Base-by-base conservation (phyloP, 176 grass and related monocot genomes). In the Oryza meyeriana region DNA sequence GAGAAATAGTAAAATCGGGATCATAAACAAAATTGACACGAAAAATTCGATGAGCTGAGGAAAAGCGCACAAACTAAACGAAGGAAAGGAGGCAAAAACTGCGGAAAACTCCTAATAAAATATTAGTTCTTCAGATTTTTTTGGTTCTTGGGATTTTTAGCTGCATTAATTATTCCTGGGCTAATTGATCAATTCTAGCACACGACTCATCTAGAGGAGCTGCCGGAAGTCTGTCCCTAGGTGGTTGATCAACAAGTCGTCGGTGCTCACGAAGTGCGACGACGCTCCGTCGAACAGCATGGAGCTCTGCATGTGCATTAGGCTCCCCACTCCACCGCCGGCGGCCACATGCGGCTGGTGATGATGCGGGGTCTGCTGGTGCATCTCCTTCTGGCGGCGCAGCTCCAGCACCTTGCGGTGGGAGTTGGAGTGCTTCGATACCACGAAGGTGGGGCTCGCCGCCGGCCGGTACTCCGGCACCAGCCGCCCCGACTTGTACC, bases 391-490 rank as follows among this genome's bases (percentile, higher is more conserved):
- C 85, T 98, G 95, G 36, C 92, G 88, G 63, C 90, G 90, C 39
- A 98, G 84, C 84, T 98, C 95, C 38, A 98, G 38, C 70, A 98
- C 95, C 89, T 98, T 98, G 10, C 95, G 95, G 90, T 98, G 95
- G 35, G 92, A 98, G 81, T 98, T 98, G 41, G 95, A 98, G 87
- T 98, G 92, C 88, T 71, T 93, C 11, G 95, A 86, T 70, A 82
- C 71, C 47, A 91, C 41, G 82, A 93, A 98, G 16, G 88, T 95
- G 52, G 95, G 95, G 79, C 95, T 98, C 66, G 92, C 86, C 2
- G 95, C 92, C 4, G 95, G 95, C 35, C 95, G 81, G 89, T 98
- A 98, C 90, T 98, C 92, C 25, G 90, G 95, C 61, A 98, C 95
- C 20, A 98, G 90, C 30, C 95, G 88, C 2, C 95, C 95, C 12